A percentile compares a stretch with the other conserved stretches of the same genome.
These are phyloP conservation scores for Phaseolus coccineus DNA, from an alignment of 331 rosid species.

Conservation along the genomic window DNA sequence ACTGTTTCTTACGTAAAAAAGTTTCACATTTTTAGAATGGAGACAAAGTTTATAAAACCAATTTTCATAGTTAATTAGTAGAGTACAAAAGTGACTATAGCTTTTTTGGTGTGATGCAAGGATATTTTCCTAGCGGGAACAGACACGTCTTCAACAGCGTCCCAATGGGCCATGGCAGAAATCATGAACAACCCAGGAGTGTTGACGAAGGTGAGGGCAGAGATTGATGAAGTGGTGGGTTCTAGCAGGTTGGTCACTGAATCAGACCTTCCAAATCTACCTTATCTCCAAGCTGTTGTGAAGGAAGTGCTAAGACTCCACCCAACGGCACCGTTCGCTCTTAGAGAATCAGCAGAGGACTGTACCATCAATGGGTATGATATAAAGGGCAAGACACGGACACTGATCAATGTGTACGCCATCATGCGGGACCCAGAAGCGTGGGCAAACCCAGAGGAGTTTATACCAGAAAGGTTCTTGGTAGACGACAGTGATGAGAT, in stretches of 20 bases:
- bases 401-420: slow-evolving; percentile 68
- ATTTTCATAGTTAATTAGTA: too few species aligned
- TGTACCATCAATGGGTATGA: slow-evolving; percentile 57
- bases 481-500: slow-evolving; percentile 23
- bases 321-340: slow-evolving; percentile 69
- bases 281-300: slow-evolving; percentile 60
- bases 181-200: slow-evolving; percentile 57
- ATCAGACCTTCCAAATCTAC: slow-evolving; percentile 63
- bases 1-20: neutral
- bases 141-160: slow-evolving; percentile 64
- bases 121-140: slow-evolving; percentile 78
- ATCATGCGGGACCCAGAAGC: slow-evolving; percentile 69
- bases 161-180: slow-evolving; percentile 76
- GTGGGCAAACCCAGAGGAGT: slow-evolving; percentile 64
- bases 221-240: slow-evolving; percentile 60
- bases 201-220: slow-evolving; percentile 53
- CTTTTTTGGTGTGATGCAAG: slow-evolving; percentile 35
- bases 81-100: neutral
- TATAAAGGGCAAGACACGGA: slow-evolving; percentile 56
- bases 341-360: slow-evolving; percentile 57
- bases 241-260: slow-evolving; percentile 51
- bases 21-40: too few species aligned
- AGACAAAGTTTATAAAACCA: too few species aligned
- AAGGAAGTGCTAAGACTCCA: slow-evolving; percentile 76
- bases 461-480: slow-evolving; percentile 67